Evolutionary conservation across 108 stramenopile species (phyloP).

Genomic region (Pseudonitzschia delicatissima): DNA sequence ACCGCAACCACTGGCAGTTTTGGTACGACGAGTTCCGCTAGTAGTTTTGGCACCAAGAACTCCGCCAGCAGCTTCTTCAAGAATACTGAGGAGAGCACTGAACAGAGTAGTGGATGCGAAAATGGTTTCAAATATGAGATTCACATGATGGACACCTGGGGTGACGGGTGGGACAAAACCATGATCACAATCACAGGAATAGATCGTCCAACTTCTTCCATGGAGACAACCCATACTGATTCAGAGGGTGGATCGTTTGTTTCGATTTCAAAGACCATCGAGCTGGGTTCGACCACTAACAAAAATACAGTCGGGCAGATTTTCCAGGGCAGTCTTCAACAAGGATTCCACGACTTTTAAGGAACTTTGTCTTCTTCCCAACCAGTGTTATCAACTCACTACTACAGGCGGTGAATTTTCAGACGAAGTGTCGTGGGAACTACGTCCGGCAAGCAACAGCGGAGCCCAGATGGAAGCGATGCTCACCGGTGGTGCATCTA

Average conservation of each 20-base stretch:
- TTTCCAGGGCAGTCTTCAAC: slow-evolving; percentile 23
- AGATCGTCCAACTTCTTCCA: slow-evolving; percentile 7
- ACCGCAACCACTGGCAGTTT: no score
- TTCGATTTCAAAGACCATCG: slow-evolving; percentile 22
- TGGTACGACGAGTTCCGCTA: no score
- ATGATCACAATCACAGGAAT: slow-evolving; percentile 23
- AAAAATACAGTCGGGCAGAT: slow-evolving; percentile 16
- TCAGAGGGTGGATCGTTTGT: slow-evolving; percentile 16
- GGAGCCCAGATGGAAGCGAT: slow-evolving; percentile 10
- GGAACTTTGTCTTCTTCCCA: slow-evolving; percentile 29
- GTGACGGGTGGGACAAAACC: slow-evolving; percentile 38
- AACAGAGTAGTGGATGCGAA: slow-evolving; percentile 30
- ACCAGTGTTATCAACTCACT: slow-evolving; percentile 34
- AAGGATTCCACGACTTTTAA: slow-evolving; percentile 13
- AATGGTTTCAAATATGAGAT: slow-evolving; percentile 22
- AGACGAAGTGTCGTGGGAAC: slow-evolving; percentile 41
- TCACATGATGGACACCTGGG: slow-evolving; percentile 37
- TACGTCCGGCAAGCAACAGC: background rate
- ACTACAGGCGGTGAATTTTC: slow-evolving; percentile 20
- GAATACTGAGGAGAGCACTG: slow-evolving; percentile 3
- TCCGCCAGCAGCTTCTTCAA: slow-evolving; percentile 8
- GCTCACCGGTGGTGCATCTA: slow-evolving; percentile 29
- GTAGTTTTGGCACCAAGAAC: no score
- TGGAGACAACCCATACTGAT: slow-evolving; percentile 17
- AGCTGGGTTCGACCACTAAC: slow-evolving; percentile 7